Base-by-base conservation (phyloP, 1,139 yeast genomes). In the Lodderomyces theae region DNA sequence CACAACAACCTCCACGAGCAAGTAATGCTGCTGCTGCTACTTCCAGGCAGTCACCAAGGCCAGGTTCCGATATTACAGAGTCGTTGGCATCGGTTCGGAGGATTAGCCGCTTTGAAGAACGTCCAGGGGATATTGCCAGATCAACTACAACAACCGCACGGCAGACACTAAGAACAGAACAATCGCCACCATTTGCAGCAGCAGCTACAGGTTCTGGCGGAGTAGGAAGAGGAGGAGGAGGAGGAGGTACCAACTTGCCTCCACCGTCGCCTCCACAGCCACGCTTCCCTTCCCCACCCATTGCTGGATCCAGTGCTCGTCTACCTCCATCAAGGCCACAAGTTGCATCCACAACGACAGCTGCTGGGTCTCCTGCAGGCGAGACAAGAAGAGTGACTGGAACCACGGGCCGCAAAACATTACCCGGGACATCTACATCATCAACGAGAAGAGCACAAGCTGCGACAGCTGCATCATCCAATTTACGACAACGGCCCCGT, bases 331-430 rank as follows among this genome's bases (percentile, higher is more conserved):
- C 34, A 23, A 22, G 34, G n/a, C 39, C 29, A 21, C 26, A 22
- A 22, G n/a, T 13, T 26, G 26, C 32, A 21, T 21, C 21, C 8
- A 26, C 25, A 5, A 25, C 24, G 4, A 35, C 32, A 15, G 5
- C 30, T 3, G 29, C 29, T 13, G 35, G 25, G 11, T 40, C 49
- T 8, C 24, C 26, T 18, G 35, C 35, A 32, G 25, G 25, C 5
- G 35, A 21, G 12, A 17, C 26, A 21, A 12, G 18, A n/a, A 12
- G 26, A 12, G 18, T 21, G 16, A 13, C 25, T 5, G 39, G 39
- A 9, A 21, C 39, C 2, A 37, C 39, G 11, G 39, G 39, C 2
- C 34, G 39, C 9, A 37, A 37, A 13, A 37, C 39, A 3, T 4
- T 37, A 9, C 39, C 39, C 9, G 39, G 39, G 4, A 10, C 24